phyloP scores from a whole-genome alignment of 192 early-diverging fungal species.

The Neocallimastix lanati region DNA sequence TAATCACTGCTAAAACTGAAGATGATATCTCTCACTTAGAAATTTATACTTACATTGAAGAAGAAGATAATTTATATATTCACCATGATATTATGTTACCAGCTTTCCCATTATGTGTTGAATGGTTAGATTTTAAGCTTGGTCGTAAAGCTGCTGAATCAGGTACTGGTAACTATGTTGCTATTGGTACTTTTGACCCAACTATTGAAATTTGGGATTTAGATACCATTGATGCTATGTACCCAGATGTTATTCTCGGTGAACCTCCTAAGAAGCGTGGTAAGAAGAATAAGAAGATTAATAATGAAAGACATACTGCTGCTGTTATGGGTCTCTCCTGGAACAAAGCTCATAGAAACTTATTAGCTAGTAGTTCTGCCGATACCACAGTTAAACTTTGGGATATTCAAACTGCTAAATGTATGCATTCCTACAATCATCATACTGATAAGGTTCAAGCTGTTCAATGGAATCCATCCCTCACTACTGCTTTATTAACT shows the following conservation, averaged over 20 bases:
- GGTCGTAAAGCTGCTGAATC: constrained; percentile 34
- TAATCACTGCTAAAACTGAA: constrained; percentile 87
- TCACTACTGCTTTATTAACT: constrained; percentile 69
- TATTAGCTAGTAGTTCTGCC: constrained; percentile 81
- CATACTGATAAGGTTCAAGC: constrained; percentile 36
- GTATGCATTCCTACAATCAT: constrained; percentile 9
- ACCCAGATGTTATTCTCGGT: constrained; percentile 80
- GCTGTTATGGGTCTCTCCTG: constrained; percentile 89
- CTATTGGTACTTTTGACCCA: constrained; percentile 93
- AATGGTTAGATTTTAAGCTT: constrained; percentile 85
- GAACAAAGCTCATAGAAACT: constrained; percentile 57
- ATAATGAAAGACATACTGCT: constrained; percentile 76
- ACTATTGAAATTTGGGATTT: constrained; percentile 96
- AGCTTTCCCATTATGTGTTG: constrained; percentile 81
- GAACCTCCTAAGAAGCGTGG: constrained; percentile 23
- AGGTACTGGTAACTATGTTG: constrained; percentile 65
- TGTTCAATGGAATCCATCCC: constrained; percentile 77
- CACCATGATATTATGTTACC: constrained; percentile 98
- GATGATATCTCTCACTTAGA: constrained; percentile 94
- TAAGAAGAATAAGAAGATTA: constrained; percentile 29
- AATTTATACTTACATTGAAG: constrained; percentile 72
- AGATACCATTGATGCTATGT: constrained; percentile 75
- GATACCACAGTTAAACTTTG: constrained; percentile 96
- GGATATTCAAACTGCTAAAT: constrained; percentile 60
- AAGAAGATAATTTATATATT: constrained; percentile 71